These are phyloP conservation scores for Anethum foeniculum DNA, from an alignment of 140 eudicot genomes.

Conservation along the genomic window DNA sequence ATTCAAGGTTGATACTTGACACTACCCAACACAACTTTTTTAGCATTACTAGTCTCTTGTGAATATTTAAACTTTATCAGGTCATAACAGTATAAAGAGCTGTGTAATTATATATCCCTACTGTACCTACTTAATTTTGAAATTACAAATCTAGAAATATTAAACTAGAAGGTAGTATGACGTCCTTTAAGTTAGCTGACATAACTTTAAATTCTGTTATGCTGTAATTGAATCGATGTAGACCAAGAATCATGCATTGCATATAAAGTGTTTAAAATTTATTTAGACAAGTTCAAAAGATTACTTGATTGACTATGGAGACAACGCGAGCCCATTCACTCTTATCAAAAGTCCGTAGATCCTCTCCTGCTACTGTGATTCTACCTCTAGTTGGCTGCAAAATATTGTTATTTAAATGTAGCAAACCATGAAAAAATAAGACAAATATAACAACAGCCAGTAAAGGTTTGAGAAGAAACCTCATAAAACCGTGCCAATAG, in stretches of 20 bases:
- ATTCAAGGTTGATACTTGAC: neutral
- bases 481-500: slow-evolving; percentile 96
- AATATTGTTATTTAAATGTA: slow-evolving; percentile 7
- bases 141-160: neutral
- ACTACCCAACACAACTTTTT: neutral
- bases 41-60: neutral
- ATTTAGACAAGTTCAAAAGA: neutral
- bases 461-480: slow-evolving; percentile 29
- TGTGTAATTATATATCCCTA: neutral
- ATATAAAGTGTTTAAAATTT: neutral
- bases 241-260: neutral
- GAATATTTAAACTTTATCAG: neutral
- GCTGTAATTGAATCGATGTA: neutral
- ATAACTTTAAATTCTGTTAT: neutral
- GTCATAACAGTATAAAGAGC: neutral
- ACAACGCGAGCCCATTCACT: slow-evolving; percentile 98
- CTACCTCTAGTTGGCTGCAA: slow-evolving; percentile 88
- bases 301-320: slow-evolving; percentile 94
- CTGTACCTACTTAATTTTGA: neutral
- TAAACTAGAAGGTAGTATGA: neutral
- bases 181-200: neutral
- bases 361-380: slow-evolving; percentile 94
- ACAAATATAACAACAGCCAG: neutral
- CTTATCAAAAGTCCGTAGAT: slow-evolving; percentile 82
- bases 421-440: slow-evolving; percentile 4